Evolutionary conservation across 192 early-diverging fungal genomes (phyloP).

Genomic region (Backusella circina): DNA sequence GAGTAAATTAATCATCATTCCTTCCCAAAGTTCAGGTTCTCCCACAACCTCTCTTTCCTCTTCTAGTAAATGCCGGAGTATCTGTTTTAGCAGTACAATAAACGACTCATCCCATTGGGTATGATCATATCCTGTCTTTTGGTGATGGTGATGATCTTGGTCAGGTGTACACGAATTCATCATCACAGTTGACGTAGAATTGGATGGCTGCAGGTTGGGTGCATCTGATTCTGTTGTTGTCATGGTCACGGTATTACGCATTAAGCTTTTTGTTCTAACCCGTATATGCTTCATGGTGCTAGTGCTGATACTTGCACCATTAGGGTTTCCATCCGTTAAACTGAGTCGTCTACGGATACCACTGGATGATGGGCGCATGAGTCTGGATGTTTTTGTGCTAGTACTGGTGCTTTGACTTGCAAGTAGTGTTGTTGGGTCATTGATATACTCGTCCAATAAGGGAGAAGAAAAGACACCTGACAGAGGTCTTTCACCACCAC

Average conservation of each 20-base stretch:
- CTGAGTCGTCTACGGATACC: constrained; percentile 49
- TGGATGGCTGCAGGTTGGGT: not conserved
- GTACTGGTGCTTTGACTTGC: not conserved
- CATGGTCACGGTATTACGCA: constrained; percentile 19
- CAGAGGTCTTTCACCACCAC: constrained; percentile 15
- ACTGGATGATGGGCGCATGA: constrained; percentile 17
- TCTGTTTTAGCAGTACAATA: constrained; percentile 57
- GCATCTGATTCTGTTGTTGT: not conserved
- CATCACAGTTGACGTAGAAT: not conserved
- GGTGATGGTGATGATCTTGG: constrained; percentile 8
- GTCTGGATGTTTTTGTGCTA: not conserved
- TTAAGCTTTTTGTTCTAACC: constrained; percentile 20
- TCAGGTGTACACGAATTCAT: not conserved
- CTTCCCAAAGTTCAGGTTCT: constrained; percentile 57
- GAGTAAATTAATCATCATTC: constrained; percentile 63
- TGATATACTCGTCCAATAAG: constrained; percentile 3
- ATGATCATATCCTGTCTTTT: constrained; percentile 20
- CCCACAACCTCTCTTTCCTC: constrained; percentile 52
- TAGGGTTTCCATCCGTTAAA: constrained; percentile 14
- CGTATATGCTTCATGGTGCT: constrained; percentile 4
- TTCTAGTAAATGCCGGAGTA: constrained; percentile 68
- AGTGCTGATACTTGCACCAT: not conserved
- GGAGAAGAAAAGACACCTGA: constrained; percentile 7
- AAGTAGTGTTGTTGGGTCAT: not conserved
- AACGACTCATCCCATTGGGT: constrained; percentile 57